These are phyloP conservation scores for Calonectria hawksworthii DNA, from an alignment of 2,329 filamentous ascomycete genomes.

Conservation along the genomic window DNA sequence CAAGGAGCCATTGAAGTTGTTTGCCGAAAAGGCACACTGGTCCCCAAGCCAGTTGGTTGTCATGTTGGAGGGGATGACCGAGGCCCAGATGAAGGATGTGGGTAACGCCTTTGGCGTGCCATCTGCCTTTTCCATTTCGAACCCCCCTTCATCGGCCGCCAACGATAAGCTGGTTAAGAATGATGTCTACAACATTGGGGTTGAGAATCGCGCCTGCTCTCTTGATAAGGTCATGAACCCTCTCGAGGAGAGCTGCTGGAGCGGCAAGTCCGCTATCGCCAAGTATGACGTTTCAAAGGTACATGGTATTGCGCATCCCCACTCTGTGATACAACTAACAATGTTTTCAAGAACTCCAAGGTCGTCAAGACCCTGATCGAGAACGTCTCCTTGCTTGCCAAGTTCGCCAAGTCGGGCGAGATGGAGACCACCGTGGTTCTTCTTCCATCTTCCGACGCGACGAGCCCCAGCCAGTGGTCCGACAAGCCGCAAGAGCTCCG, in stretches of 20 bases:
- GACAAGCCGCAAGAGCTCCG: constrained; percentile 59
- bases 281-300: constrained; percentile 62
- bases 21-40: constrained; percentile 54
- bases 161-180: constrained; percentile 58
- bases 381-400: constrained; percentile 60
- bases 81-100: constrained; percentile 60
- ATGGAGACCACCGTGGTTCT: constrained; percentile 71
- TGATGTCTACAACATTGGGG: constrained; percentile 57
- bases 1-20: constrained; percentile 64
- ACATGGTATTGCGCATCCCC: neutral
- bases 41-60: constrained; percentile 70
- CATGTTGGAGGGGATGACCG: constrained; percentile 69
- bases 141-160: constrained; percentile 59
- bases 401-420: constrained; percentile 62
- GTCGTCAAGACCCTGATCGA: constrained; percentile 59
- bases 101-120: constrained; percentile 52
- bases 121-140: constrained; percentile 65
- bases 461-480: constrained; percentile 57
- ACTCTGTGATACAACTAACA: constrained; percentile 38
- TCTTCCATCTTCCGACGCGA: constrained; percentile 61
- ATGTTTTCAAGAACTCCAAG: constrained; percentile 52
- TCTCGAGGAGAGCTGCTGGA: constrained; percentile 61
- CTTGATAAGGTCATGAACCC: constrained; percentile 58
- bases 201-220: constrained; percentile 54
- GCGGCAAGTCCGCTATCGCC: constrained; percentile 57